Base-by-base conservation (phyloP, 257 asterid species). In the Vinca minor region DNA sequence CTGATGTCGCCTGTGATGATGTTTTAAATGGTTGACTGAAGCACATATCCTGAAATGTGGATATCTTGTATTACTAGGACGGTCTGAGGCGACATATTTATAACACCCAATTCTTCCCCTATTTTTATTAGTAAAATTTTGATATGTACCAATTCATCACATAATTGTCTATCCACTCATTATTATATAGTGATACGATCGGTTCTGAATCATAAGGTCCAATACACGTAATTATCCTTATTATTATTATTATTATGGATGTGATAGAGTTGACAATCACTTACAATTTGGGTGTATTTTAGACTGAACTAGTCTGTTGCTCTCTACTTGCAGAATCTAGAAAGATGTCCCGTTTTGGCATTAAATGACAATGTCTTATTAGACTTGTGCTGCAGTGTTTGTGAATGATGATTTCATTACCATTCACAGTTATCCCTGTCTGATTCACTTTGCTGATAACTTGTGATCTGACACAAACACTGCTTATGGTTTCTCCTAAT, bases 381-480 rank as follows among this genome's bases (percentile, higher is more conserved):
- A 15, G 23, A 5, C 23, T 0, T 17, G 41, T 17, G 62, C 25
- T 44, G 53, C 57, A 44, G 66, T 64, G 31, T 36, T 34, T 57
- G 61, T 71, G 90, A 49, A 70, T 86, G 92, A 85, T 79, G 96
- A 88, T 76, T 71, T 49, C 38, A 71, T 64, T 7, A 46, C 34
- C 3, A 59, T 76, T 76, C 70, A 74, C 95, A 85, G 96, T 88
- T 88, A 88, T 85, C 96, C 95, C 92, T 84, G 95, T 86, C 96
- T 82, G 92, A 88, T 68, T 32, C 21, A n/a, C 47, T 18, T 26
- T 82, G 87, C 66, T 83, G 91, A 80, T 61, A 18, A 4, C 62
- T 60, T 81, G 79, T 78, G 70, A 78, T 82, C 94, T 85, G 96
- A 83, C 87, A 69, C 68, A 1, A 39, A 50, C 42, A n/a, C 62